These are phyloP conservation scores for Planoprotostelium fungivorum DNA, from an alignment of 78 protist genomes.

Conservation along the genomic window DNA sequence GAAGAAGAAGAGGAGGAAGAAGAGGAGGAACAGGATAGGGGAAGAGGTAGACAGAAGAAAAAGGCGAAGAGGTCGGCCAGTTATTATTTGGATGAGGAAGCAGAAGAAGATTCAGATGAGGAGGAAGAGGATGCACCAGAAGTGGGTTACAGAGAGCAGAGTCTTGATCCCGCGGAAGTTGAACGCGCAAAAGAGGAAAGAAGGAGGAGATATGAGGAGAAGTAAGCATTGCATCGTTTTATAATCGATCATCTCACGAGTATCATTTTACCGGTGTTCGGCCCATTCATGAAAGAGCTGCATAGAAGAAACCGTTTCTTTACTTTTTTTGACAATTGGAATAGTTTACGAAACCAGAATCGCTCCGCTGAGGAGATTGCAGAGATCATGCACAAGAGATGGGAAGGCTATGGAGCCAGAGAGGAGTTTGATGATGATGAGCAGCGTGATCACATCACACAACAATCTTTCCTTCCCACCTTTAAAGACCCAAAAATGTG, in stretches of 20 bases:
- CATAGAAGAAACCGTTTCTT: neutral
- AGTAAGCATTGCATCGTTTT: neutral
- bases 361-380: neutral
- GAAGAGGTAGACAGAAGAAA: neutral
- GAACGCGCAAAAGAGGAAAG: neutral
- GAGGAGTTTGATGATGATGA: neutral
- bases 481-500: neutral
- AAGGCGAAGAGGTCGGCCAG: neutral
- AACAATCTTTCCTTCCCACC: neutral
- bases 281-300: neutral
- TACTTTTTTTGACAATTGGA: neutral
- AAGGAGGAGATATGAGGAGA: neutral
- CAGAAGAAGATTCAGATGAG: conserved; percentile 13
- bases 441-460: conserved; percentile 3
- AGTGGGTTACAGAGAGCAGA: neutral
- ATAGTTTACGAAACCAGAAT: neutral
- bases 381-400: neutral
- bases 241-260: neutral
- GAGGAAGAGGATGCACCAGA: neutral
- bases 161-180: neutral
- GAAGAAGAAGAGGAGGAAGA: conserved; percentile 48
- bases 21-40: conserved; percentile 22
- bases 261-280: neutral
- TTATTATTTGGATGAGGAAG: conserved; percentile 12
- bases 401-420: neutral